phyloP scores from a whole-genome alignment of 176 grass and related monocot genomes.

The Musa schizocarpa region DNA sequence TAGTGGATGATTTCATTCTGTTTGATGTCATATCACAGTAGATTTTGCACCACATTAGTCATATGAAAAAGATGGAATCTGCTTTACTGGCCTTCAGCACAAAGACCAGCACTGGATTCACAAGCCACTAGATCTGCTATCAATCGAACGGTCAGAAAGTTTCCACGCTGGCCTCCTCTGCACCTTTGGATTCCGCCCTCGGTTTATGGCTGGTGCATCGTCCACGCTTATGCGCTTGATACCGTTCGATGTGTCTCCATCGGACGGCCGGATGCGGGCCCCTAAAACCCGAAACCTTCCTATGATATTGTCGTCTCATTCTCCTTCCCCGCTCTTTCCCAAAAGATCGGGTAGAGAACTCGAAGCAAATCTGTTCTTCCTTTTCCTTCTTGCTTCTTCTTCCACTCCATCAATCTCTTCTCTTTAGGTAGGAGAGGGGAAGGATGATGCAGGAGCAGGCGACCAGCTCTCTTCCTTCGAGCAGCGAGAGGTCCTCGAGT shows the following conservation, averaged over 20 bases:
- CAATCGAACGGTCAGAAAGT: not conserved
- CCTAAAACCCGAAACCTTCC: constrained; percentile 30
- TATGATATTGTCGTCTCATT: not conserved
- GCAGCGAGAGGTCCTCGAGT: constrained; percentile 95
- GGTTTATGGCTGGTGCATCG: constrained; percentile 23
- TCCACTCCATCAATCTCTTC: too few species aligned
- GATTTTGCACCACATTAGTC: too few species aligned
- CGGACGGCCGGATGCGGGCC: constrained; percentile 22
- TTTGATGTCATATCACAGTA: too few species aligned
- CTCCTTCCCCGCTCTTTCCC: not conserved
- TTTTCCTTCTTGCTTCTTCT: not conserved
- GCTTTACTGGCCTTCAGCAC: too few species aligned
- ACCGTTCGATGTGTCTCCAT: constrained; percentile 28
- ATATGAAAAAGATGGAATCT: too few species aligned
- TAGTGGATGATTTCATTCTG: too few species aligned
- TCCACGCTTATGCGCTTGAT: constrained; percentile 17
- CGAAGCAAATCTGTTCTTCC: not conserved
- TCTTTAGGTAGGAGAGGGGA: not conserved
- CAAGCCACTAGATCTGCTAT: not conserved
- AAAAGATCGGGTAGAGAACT: not conserved
- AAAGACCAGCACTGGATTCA: not conserved
- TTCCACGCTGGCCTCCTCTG: constrained; percentile 36
- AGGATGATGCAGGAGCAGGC: constrained; percentile 67
- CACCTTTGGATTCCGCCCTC: constrained; percentile 46
- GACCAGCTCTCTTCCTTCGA: constrained; percentile 74